Conservation (phyloP, 768 basidiomycete species). For the Rhodotorula taiwanensis region DNA sequence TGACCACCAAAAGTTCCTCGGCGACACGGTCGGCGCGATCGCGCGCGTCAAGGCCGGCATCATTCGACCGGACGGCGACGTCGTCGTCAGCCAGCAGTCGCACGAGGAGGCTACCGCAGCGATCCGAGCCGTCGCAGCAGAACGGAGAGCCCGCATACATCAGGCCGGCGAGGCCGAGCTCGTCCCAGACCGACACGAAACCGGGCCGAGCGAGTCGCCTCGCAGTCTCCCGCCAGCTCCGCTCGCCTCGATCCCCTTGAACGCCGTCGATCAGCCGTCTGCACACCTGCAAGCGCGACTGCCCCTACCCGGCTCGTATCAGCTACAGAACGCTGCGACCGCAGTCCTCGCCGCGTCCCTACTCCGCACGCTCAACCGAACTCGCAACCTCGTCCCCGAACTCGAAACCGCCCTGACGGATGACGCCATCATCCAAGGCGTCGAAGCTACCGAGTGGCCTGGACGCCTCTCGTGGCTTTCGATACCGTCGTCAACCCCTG, state of each 20-base stretch:
- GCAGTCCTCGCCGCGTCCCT: constrained; percentile 60
- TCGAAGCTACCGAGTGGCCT: constrained; percentile 62
- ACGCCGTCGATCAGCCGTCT: neutral
- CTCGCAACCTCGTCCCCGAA: constrained; percentile 38
- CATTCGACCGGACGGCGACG: constrained; percentile 51
- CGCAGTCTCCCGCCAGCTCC: neutral
- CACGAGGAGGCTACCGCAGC: constrained; percentile 42
- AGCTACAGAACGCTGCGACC: constrained; percentile 72
- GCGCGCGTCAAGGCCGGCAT: constrained; percentile 78
- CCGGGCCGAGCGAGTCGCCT: neutral
- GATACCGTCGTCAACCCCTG: neutral
- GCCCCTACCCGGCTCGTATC: constrained; percentile 72
- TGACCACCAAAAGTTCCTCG: constrained; percentile 88
- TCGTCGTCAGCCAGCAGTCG: constrained; percentile 44
- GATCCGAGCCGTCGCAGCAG: constrained; percentile 46
- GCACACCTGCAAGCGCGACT: constrained; percentile 43
- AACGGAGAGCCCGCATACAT: constrained; percentile 50
- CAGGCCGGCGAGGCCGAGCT: constrained; percentile 46
- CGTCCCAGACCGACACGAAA: neutral
- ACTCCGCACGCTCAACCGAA: constrained; percentile 50
- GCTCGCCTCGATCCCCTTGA: constrained; percentile 2
- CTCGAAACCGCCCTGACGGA: constrained; percentile 48
- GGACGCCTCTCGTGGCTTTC: constrained; percentile 65
- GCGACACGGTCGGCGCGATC: constrained; percentile 65
- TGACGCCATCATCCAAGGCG: constrained; percentile 54